phyloP scores from a whole-genome alignment of 306 rosid species.

The Malus sylvestris region DNA sequence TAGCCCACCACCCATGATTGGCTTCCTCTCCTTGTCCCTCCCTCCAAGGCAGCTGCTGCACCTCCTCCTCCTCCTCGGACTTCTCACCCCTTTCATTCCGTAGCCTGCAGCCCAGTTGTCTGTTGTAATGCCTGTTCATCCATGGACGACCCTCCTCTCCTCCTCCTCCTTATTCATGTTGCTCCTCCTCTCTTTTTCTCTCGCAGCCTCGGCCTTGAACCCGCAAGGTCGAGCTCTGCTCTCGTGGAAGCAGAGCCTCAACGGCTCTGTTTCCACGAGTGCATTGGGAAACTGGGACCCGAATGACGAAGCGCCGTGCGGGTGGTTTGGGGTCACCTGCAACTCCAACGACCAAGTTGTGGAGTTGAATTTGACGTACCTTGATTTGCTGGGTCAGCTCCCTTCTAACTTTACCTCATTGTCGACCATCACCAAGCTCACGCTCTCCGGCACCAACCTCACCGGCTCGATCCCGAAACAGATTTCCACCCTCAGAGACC shows the following conservation, averaged over 20 bases:
- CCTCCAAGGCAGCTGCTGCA: constrained; percentile 53
- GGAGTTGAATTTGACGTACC: constrained; percentile 48
- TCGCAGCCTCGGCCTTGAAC: constrained; percentile 44
- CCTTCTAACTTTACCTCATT: constrained; percentile 59
- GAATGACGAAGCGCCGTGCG: constrained; percentile 57
- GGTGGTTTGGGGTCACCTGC: constrained; percentile 79
- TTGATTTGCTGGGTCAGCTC: constrained; percentile 61
- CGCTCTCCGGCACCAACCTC: constrained; percentile 67
- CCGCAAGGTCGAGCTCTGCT: constrained; percentile 75
- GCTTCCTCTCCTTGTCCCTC: constrained; percentile 65
- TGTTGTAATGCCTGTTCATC: constrained; percentile 86
- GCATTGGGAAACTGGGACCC: constrained; percentile 54
- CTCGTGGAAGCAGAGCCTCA: constrained; percentile 73
- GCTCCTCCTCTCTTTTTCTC: constrained; percentile 19
- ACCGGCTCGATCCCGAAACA: constrained; percentile 74
- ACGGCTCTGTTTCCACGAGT: constrained; percentile 34
- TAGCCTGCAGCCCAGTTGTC: constrained; percentile 42
- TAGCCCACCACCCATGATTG: constrained; percentile 88
- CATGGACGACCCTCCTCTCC: constrained; percentile 44
- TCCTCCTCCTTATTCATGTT: constrained; percentile 16
- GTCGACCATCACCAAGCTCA: constrained; percentile 43
- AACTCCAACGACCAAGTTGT: constrained; percentile 43
- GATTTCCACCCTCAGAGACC: constrained; percentile 32
- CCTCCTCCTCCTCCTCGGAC: too few relatives aligned
- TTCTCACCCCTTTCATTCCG: constrained; percentile 18